phyloP scores from a whole-genome alignment of 176 grass and related monocot species.

The Bromus sterilis region DNA sequence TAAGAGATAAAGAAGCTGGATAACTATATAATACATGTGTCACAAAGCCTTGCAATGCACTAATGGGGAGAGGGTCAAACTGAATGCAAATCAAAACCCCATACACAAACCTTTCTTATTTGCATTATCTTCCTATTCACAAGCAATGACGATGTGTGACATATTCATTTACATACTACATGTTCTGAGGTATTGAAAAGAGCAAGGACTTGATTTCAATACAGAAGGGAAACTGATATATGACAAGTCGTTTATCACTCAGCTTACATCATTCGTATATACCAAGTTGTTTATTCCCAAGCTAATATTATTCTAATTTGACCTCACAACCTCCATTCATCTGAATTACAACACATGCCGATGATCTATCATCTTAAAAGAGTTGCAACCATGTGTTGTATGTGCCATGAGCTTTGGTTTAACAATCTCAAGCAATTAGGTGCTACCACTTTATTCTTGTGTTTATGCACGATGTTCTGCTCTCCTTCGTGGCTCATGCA shows the following conservation, averaged over 20 bases:
- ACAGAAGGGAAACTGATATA: not conserved
- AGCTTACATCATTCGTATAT: not conserved
- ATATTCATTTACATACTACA: not conserved
- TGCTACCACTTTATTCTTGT: not conserved
- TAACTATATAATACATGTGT: not conserved
- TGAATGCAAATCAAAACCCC: not conserved
- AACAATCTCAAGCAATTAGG: not conserved
- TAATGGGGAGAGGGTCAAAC: not conserved
- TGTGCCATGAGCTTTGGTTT: not conserved
- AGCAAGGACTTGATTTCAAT: not conserved
- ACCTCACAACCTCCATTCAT: not conserved
- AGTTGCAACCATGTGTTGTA: not conserved
- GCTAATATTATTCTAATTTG: not conserved
- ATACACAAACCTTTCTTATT: no score
- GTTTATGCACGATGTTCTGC: not conserved
- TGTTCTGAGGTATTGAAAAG: not conserved
- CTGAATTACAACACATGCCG: not conserved
- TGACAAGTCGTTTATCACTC: not conserved
- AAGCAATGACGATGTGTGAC: not conserved
- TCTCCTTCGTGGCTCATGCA: not conserved
- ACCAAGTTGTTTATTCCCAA: not conserved
- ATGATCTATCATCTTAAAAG: not conserved
- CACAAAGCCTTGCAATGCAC: not conserved
- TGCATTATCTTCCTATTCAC: not conserved
- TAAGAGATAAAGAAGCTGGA: not conserved